Percentiles rank a stretch among this genome's conserved stretches.
Evolutionary conservation across 2,329 filamentous ascomycete species (phyloP).

Genomic region (Diplodia sapinea): DNA sequence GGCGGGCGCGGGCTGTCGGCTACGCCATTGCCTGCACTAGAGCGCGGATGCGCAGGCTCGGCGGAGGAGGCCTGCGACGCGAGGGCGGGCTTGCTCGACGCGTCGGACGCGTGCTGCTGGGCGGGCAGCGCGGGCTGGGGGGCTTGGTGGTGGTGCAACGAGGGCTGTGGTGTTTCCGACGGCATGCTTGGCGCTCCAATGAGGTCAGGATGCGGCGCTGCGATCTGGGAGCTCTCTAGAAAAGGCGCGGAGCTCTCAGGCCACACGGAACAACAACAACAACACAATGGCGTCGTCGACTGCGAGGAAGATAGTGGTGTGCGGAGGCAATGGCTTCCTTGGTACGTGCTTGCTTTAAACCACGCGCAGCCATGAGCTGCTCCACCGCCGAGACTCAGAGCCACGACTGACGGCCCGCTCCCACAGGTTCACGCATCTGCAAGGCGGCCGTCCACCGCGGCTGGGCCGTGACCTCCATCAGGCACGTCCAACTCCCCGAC

Average conservation of each 20-base stretch:
- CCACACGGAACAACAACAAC: slow-evolving; percentile 30
- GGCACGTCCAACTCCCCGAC: slow-evolving; percentile 59
- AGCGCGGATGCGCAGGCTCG: background rate
- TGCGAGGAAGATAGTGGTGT: slow-evolving; percentile 83
- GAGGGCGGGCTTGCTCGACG: background rate
- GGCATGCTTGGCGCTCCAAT: slow-evolving; percentile 29
- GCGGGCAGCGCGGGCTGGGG: background rate
- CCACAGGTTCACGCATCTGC: slow-evolving; percentile 76
- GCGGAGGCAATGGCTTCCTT: slow-evolving; percentile 91
- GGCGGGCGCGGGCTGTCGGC: slow-evolving; percentile 14
- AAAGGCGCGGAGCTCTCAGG: slow-evolving; percentile 14
- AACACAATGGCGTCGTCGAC: slow-evolving; percentile 56
- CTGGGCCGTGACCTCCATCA: slow-evolving; percentile 92
- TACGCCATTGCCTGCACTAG: slow-evolving; percentile 23
- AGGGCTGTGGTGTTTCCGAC: slow-evolving; percentile 20
- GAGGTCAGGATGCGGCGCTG: slow-evolving; percentile 30
- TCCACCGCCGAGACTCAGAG: slow-evolving; percentile 10
- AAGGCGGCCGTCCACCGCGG: slow-evolving; percentile 83
- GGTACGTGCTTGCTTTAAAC: slow-evolving; percentile 55
- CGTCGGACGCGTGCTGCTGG: slow-evolving; percentile 4
- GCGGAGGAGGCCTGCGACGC: background rate
- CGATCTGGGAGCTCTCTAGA: slow-evolving; percentile 4
- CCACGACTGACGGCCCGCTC: slow-evolving; percentile 9
- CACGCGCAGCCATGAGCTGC: slow-evolving; percentile 15
- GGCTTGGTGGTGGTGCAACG: background rate